Evolutionary conservation across 2,329 filamentous ascomycete species (phyloP), one percentile per base, ranked within the genome.

Genomic region (Teratosphaeria destructans): DNA sequence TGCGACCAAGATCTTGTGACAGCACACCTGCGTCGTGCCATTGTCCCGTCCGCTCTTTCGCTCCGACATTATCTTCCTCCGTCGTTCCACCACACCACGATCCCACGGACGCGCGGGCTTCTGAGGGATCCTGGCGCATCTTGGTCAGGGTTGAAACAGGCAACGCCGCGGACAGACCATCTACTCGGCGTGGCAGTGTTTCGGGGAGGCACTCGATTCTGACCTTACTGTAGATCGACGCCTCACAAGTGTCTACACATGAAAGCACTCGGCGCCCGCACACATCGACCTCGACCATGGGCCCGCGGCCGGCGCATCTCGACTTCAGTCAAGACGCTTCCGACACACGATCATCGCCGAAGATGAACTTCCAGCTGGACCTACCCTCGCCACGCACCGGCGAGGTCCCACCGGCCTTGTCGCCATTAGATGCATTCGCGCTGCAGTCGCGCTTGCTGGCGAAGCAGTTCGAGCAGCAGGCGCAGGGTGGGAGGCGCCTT

Each of bases 341-440:
- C 26, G 55, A n/a, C 55, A 58, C 19, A 43, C 32, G 34, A 49
- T 37, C 34, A 12, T 54, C 57, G 29, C 32, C 53, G 27, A 54
- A 37, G 53, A 54, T 54, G 53, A 54, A 14, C 34, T 54, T 54
- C 53, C 53, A 68, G 53, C 66, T 70, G 62, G 71, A 74, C 67
- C 72, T 80, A 27, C 77, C 78, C 54, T 79, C 78, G 60, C 78
- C 78, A 49, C 76, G 77, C 59, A 71, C 75, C n/a, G 78, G 78
- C 72, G 74, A 85, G 67, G 82, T 88, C 1, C 93, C 94, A 23
- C 94, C 94, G 5, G 89, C 94, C 57, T 81, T 97, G 59, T 97
- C 94, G 7, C 94, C 94, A 11, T 82, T 99, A 64, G 94, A 99
- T 80, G 93, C 93, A 55, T 95, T 99, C 72, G 93, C 93, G 26